Percentiles rank a stretch among this genome's conserved stretches.
Evolutionary conservation across 768 basidiomycete species (phyloP).

Genomic region (Suillus fuscotomentosus): DNA sequence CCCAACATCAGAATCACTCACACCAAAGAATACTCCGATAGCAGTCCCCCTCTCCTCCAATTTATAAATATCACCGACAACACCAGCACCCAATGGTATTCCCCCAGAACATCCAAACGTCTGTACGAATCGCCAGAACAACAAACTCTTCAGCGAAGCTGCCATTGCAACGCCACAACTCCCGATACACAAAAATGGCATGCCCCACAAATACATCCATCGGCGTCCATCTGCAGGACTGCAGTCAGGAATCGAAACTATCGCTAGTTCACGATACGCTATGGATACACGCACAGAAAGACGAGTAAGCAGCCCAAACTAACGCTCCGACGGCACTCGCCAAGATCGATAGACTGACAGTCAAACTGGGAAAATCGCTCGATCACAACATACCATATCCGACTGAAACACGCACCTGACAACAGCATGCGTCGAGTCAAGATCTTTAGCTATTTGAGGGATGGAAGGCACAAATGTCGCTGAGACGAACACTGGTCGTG

Average conservation of each 20-base stretch:
- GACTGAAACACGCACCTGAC: conserved; percentile 45
- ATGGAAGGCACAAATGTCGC: conserved; percentile 75
- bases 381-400: background rate
- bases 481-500: conserved; percentile 57
- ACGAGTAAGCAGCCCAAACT: conserved; percentile 50
- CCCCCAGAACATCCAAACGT: conserved; percentile 61
- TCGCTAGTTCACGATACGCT: background rate
- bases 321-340: conserved; percentile 45
- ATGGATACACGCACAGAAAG: conserved; percentile 41
- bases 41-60: conserved; percentile 60
- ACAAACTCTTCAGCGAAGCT: conserved; percentile 40
- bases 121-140: conserved; percentile 65
- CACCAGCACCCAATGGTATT: conserved; percentile 54
- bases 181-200: conserved; percentile 58
- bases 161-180: conserved; percentile 60
- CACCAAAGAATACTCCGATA: conserved; percentile 58
- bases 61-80: conserved; percentile 66
- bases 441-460: conserved; percentile 67
- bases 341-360: conserved; percentile 51
- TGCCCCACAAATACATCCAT: conserved; percentile 52
- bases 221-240: conserved; percentile 57
- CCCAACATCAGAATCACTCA: conserved; percentile 24
- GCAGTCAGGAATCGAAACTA: background rate
- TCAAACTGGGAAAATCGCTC: conserved; percentile 31
- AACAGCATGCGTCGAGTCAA: conserved; percentile 52